A percentile compares a stretch with the other conserved stretches of the same genome.
These are phyloP conservation scores for Brasilioporus rufonigricans DNA, from an alignment of 768 basidiomycete genomes.

Conservation along the genomic window DNA sequence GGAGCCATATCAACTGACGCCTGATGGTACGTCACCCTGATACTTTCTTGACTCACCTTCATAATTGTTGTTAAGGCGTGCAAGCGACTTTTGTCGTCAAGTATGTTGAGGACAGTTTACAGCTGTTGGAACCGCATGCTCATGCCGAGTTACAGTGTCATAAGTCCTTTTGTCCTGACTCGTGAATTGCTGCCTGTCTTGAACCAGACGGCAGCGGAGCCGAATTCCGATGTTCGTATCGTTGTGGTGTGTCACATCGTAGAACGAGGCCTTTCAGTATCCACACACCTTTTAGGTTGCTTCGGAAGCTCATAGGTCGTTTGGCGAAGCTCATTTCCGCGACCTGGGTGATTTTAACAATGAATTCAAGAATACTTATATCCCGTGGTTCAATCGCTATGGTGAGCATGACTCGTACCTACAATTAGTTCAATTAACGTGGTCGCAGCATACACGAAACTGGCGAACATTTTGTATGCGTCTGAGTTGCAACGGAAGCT, in stretches of 20 bases:
- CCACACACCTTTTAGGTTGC: conserved; percentile 27
- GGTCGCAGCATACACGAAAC: conserved; percentile 45
- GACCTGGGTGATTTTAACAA: conserved; percentile 37
- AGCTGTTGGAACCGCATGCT: background rate
- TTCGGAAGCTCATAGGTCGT: conserved; percentile 27
- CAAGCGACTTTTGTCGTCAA: conserved; percentile 43
- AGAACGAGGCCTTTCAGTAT: background rate
- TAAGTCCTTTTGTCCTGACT: conserved; percentile 58
- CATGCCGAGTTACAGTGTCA: conserved; percentile 32
- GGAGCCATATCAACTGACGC: conserved; percentile 16
- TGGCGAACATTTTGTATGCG: conserved; percentile 49
- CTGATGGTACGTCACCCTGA: conserved; percentile 24
- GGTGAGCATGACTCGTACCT: conserved; percentile 18
- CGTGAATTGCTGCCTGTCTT: conserved; percentile 52
- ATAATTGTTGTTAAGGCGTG: conserved; percentile 32
- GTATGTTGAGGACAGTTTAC: conserved; percentile 23
- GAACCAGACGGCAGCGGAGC: conserved; percentile 44
- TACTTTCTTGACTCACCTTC: background rate
- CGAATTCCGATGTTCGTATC: conserved; percentile 57
- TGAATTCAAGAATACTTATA: conserved; percentile 26
- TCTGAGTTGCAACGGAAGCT: conserved; percentile 49
- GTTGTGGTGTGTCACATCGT: conserved; percentile 44
- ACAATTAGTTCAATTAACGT: background rate
- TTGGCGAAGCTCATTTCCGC: conserved; percentile 27
- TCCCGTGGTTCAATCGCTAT: conserved; percentile 30